A percentile compares a stretch with the other conserved stretches of the same genome.
These are phyloP conservation scores for Chamaecyparis obtusa DNA, from an alignment of 75 land plant genomes.

Conservation along the genomic window DNA sequence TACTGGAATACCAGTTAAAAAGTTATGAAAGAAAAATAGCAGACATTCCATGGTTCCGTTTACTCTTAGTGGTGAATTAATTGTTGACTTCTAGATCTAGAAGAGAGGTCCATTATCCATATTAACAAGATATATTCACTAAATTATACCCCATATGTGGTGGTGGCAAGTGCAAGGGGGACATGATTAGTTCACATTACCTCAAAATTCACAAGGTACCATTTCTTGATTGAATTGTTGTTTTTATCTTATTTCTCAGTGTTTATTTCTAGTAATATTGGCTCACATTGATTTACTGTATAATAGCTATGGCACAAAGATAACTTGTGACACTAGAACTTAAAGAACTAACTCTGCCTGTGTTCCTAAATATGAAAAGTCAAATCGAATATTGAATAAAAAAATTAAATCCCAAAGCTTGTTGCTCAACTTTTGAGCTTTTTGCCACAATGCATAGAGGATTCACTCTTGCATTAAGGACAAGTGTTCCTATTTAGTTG, in stretches of 20 bases:
- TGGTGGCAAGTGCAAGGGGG: neutral
- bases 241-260: neutral
- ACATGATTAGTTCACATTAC: neutral
- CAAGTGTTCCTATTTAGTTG: no score
- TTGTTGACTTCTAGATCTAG: neutral
- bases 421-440: neutral
- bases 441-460: neutral
- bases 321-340: neutral
- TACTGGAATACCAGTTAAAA: neutral
- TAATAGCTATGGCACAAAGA: neutral
- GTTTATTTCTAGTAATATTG: neutral
- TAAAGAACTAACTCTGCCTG: neutral
- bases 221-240: neutral
- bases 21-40: neutral
- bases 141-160: neutral
- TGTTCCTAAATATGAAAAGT: neutral
- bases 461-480: no score
- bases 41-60: neutral
- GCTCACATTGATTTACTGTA: neutral
- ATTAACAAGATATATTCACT: neutral
- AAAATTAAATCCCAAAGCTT: neutral
- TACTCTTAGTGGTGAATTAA: neutral
- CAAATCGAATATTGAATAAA: neutral
- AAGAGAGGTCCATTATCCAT: neutral
- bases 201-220: neutral